phyloP scores from a whole-genome alignment of 164 flowering plant genomes.

The Litsea cubeba region DNA sequence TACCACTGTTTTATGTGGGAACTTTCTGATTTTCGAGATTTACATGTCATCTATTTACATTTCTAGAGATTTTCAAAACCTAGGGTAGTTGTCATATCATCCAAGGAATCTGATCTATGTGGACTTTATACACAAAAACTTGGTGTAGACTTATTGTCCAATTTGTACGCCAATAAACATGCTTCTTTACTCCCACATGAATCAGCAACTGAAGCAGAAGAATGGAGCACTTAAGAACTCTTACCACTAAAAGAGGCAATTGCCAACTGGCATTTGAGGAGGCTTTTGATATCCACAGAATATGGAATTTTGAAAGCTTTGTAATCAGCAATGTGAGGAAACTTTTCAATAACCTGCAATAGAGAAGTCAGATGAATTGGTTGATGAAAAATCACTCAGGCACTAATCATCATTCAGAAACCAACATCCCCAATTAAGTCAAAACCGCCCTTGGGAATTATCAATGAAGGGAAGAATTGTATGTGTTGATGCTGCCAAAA shows the following conservation, averaged over 20 bases:
- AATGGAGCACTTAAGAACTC: conserved; percentile 5
- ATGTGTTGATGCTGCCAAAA: not conserved
- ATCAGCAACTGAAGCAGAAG: not conserved
- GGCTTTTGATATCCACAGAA: conserved; percentile 36
- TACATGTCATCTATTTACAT: no score
- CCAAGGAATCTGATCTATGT: no score
- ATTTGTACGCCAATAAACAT: no score
- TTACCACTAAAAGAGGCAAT: conserved; percentile 60
- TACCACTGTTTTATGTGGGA: no score
- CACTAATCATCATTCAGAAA: not conserved
- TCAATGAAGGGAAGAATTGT: not conserved
- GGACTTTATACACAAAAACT: no score
- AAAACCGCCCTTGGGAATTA: not conserved
- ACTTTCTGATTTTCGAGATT: no score
- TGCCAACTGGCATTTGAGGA: conserved; percentile 78
- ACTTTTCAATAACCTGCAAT: conserved; percentile 64
- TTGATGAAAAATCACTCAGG: not conserved
- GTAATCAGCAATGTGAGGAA: conserved; percentile 73
- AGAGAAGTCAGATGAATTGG: not conserved
- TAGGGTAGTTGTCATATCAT: no score
- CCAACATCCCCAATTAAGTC: not conserved
- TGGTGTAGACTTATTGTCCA: no score
- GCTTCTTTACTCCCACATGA: not conserved
- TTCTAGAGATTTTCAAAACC: no score
- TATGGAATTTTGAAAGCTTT: conserved; percentile 46